Percentiles rank a stretch among this genome's conserved stretches.
These are phyloP conservation scores for Arthrobotrys entomopaga DNA, from an alignment of 2,329 filamentous ascomycete genomes.

Conservation along the genomic window DNA sequence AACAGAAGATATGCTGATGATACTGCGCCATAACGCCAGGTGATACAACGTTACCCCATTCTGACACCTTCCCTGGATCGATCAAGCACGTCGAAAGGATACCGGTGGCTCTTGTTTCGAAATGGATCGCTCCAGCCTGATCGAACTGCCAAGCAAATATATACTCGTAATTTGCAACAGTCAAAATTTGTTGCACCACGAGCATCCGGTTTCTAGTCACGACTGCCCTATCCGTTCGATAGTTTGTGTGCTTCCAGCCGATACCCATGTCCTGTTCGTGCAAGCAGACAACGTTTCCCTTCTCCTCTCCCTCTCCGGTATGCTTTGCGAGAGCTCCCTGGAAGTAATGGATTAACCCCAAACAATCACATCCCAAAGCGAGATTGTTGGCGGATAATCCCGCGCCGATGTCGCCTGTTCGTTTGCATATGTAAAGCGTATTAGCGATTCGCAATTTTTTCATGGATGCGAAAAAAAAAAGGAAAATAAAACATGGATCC, in stretches of 20 bases:
- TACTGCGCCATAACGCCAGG: conserved; percentile 74
- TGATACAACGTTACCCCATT: conserved; percentile 70
- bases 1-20: conserved; percentile 79
- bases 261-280: conserved; percentile 77
- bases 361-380: conserved; percentile 75
- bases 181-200: conserved; percentile 54
- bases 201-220: conserved; percentile 70
- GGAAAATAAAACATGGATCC: not conserved
- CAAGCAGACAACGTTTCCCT: conserved; percentile 75
- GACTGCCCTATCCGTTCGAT: conserved; percentile 72
- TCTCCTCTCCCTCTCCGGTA: conserved; percentile 69
- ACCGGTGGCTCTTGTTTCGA: conserved; percentile 74
- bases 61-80: conserved; percentile 72
- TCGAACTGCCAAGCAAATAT: conserved; percentile 78
- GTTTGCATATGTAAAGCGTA: conserved; percentile 12
- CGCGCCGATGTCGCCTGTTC: conserved; percentile 66
- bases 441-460: conserved; percentile 50
- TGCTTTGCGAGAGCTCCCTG: conserved; percentile 69
- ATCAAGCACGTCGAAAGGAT: conserved; percentile 75
- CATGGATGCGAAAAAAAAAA: not conserved
- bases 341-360: conserved; percentile 75
- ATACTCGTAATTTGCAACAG: conserved; percentile 76
- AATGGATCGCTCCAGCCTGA: conserved; percentile 74
- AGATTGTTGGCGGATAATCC: conserved; percentile 74
- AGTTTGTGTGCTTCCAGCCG: conserved; percentile 78